Conservation (phyloP, 1,284 basidiomycete genomes). For the Trametes hirsuta region DNA sequence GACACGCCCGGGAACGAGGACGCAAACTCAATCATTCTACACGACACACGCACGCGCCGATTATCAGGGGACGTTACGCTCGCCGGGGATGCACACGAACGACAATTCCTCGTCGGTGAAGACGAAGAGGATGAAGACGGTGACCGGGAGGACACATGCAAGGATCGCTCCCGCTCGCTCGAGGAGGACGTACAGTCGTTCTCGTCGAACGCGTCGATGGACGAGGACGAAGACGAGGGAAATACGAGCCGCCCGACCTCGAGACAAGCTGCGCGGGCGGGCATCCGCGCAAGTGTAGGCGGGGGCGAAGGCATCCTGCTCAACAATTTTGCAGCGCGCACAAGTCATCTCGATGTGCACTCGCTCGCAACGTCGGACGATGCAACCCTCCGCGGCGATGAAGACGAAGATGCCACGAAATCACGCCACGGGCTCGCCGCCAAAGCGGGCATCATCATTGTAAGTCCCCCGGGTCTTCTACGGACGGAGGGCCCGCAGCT, state of each 20-base stretch:
- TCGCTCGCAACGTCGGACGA: conserved; percentile 31
- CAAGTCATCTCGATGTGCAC: conserved; percentile 41
- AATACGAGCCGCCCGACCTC: conserved; percentile 22
- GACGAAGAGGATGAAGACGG: conserved; percentile 39
- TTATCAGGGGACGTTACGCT: conserved; percentile 23
- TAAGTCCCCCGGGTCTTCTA: conserved; percentile 41
- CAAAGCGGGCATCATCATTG: conserved; percentile 90
- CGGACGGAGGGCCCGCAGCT: background rate
- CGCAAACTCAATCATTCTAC: conserved; percentile 54
- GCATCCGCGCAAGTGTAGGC: background rate
- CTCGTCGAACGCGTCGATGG: conserved; percentile 34
- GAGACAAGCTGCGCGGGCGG: conserved; percentile 28
- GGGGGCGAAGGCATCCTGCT: conserved; percentile 35
- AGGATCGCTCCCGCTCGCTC: conserved; percentile 11
- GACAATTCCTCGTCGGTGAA: conserved; percentile 38
- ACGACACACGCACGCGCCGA: conserved; percentile 38
- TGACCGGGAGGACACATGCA: conserved; percentile 31
- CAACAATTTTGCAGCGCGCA: conserved; percentile 48
- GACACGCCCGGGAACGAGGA: conserved; percentile 44
- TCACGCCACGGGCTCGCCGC: conserved; percentile 32
- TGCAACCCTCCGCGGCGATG: conserved; percentile 18
- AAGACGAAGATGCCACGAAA: conserved; percentile 7
- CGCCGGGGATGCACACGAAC: conserved; percentile 30
- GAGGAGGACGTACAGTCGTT: conserved; percentile 40
- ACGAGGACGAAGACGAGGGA: conserved; percentile 29